A percentile compares a stretch with the other conserved stretches of the same genome.
These are phyloP conservation scores for Pyrus hybrid DNA, from an alignment of 331 rosid genomes.

Conservation along the genomic window DNA sequence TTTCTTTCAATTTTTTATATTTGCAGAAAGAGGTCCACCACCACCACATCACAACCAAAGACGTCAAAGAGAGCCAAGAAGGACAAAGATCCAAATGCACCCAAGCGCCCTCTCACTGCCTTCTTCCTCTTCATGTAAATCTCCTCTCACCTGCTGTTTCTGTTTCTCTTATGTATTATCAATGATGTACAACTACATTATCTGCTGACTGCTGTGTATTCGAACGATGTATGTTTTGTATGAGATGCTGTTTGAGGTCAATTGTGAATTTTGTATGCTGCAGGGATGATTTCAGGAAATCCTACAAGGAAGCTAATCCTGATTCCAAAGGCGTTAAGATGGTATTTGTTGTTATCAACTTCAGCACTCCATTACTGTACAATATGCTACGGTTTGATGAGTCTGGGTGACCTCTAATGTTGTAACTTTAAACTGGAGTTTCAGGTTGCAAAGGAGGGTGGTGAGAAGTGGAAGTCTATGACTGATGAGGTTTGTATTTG, in stretches of 20 bases:
- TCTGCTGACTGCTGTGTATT: background rate
- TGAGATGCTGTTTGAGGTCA: background rate
- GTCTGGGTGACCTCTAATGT: background rate
- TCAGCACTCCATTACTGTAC: background rate
- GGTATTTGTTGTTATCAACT: slow-evolving; percentile 18
- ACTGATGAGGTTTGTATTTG: slow-evolving; percentile 53
- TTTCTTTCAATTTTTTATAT: background rate
- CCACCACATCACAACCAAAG: slow-evolving; percentile 39
- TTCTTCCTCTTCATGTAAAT: slow-evolving; percentile 69
- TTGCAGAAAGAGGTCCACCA: slow-evolving; percentile 48
- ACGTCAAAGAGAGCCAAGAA: slow-evolving; percentile 45
- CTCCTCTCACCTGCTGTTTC: background rate
- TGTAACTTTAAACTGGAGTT: background rate
- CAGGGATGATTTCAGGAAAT: slow-evolving; percentile 77
- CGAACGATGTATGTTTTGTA: background rate
- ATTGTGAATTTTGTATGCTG: background rate
- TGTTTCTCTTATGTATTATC: background rate
- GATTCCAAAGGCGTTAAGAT: slow-evolving; percentile 57
- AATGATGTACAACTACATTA: background rate
- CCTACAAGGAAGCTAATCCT: slow-evolving; percentile 68
- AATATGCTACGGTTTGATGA: background rate
- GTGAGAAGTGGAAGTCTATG: slow-evolving; percentile 75
- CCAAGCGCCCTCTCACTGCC: slow-evolving; percentile 82
- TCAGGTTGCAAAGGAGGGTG: slow-evolving; percentile 74
- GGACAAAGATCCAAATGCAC: slow-evolving; percentile 62